phyloP scores from a whole-genome alignment of 768 basidiomycete species.

The Pisolithus microcarpus region DNA sequence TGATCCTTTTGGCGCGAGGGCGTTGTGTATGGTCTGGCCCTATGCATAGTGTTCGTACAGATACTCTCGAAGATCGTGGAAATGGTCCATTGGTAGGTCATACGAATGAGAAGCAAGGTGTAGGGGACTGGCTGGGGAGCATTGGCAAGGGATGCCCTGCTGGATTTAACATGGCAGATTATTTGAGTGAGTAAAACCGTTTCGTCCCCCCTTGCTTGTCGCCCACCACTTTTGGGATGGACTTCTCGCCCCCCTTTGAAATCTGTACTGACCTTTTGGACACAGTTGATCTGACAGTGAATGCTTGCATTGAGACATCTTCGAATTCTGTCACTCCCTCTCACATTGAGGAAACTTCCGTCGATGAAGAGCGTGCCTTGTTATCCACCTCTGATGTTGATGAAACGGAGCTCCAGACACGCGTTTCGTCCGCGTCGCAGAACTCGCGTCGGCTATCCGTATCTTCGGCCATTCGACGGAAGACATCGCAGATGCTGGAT shows the following conservation, averaged over 20 bases:
- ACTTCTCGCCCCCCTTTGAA: too few relatives aligned
- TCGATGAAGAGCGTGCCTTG: conserved; percentile 67
- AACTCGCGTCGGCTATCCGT: conserved; percentile 34
- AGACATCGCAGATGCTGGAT: conserved; percentile 68
- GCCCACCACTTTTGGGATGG: too few relatives aligned
- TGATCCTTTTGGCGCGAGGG: conserved; percentile 79
- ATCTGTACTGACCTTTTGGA: not conserved
- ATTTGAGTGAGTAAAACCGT: conserved; percentile 61
- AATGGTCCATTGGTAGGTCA: conserved; percentile 1
- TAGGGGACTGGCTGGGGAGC: conserved; percentile 59
- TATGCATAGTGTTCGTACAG: conserved; percentile 7
- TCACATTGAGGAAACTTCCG: conserved; percentile 26
- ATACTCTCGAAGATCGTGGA: conserved; percentile 2
- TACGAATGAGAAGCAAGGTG: conserved; percentile 16
- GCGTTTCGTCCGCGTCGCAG: conserved; percentile 15
- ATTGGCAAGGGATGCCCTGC: conserved; percentile 82
- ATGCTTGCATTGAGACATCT: conserved; percentile 38
- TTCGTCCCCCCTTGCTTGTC: not conserved
- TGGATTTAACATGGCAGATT: conserved; percentile 97
- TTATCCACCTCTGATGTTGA: conserved; percentile 35
- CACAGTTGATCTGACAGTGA: conserved; percentile 68
- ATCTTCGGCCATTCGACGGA: conserved; percentile 52
- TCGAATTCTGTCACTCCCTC: conserved; percentile 31
- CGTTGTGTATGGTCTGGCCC: conserved; percentile 38
- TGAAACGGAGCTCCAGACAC: conserved; percentile 48